These are phyloP conservation scores for Ramaria sp. DNA, from an alignment of 768 basidiomycete genomes.

Conservation along the genomic window DNA sequence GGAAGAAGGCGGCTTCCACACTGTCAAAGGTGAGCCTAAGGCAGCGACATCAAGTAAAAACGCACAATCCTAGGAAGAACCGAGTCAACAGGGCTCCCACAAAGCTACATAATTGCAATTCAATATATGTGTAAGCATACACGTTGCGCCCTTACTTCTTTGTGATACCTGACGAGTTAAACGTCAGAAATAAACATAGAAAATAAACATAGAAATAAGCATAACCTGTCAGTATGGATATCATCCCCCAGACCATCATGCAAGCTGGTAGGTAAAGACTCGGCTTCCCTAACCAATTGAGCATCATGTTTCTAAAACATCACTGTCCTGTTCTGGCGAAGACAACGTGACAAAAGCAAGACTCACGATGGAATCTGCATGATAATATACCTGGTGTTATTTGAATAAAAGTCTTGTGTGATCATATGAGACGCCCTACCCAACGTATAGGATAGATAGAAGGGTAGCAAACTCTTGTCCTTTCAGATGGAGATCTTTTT, in stretches of 20 bases:
- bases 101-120: conserved; percentile 31
- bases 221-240: conserved; percentile 31
- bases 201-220: conserved; percentile 22
- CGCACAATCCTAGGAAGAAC: conserved; percentile 68
- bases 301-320: conserved; percentile 50
- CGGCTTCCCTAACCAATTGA: conserved; percentile 59
- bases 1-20: conserved; percentile 54
- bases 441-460: conserved; percentile 17
- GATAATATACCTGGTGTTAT: conserved; percentile 16
- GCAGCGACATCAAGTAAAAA: conserved; percentile 14
- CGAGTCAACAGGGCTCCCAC: conserved; percentile 53
- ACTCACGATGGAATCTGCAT: conserved; percentile 32
- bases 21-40: conserved; percentile 15
- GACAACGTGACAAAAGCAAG: not conserved
- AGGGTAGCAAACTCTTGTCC: conserved; percentile 18
- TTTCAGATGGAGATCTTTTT: conserved; percentile 24
- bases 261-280: conserved; percentile 56
- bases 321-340: not conserved
- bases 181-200: not conserved
- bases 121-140: not conserved
- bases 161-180: not conserved
- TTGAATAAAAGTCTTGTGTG: not conserved
- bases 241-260: conserved; percentile 63
- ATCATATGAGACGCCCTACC: conserved; percentile 12
- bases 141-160: not conserved